Evolutionary conservation across 2,329 filamentous ascomycete species (phyloP).

Genomic region (Ophiostoma populinum): DNA sequence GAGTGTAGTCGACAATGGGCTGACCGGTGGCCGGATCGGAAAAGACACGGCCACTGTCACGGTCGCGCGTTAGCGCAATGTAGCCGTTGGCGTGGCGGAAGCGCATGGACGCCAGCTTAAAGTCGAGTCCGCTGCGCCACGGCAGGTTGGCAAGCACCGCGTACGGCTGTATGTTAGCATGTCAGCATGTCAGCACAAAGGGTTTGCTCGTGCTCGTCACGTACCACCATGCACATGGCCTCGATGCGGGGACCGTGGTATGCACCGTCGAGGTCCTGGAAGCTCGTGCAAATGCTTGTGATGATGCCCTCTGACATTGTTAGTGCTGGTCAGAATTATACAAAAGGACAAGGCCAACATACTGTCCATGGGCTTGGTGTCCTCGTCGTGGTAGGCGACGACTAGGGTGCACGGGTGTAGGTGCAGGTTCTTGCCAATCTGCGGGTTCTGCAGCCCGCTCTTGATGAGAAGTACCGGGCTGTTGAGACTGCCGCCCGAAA

Average conservation of each 20-base stretch:
- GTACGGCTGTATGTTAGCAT: constrained; percentile 35
- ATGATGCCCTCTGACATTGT: constrained; percentile 49
- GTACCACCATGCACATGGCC: constrained; percentile 49
- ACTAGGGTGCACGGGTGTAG: constrained; percentile 55
- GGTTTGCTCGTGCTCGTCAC: too few species aligned
- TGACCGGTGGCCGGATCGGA: constrained; percentile 50
- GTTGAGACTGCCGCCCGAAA: constrained; percentile 61
- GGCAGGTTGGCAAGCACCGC: constrained; percentile 43
- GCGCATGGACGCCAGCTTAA: constrained; percentile 53
- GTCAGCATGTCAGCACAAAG: too few species aligned
- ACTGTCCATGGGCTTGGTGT: constrained; percentile 52
- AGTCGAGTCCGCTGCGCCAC: constrained; percentile 52
- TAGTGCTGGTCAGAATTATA: not conserved
- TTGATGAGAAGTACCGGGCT: constrained; percentile 60
- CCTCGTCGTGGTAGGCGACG: constrained; percentile 48
- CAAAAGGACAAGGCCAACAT: not conserved
- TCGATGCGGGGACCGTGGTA: constrained; percentile 78
- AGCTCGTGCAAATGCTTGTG: constrained; percentile 58
- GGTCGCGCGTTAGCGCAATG: constrained; percentile 60
- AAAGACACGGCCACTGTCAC: constrained; percentile 57
- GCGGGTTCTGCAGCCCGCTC: constrained; percentile 61
- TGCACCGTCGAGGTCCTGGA: constrained; percentile 63
- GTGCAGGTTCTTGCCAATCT: constrained; percentile 69
- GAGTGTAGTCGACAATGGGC: constrained; percentile 50
- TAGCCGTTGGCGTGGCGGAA: constrained; percentile 53